phyloP scores from a whole-genome alignment of 2,329 filamentous ascomycete species.

The Orbilia brochopaga region DNA sequence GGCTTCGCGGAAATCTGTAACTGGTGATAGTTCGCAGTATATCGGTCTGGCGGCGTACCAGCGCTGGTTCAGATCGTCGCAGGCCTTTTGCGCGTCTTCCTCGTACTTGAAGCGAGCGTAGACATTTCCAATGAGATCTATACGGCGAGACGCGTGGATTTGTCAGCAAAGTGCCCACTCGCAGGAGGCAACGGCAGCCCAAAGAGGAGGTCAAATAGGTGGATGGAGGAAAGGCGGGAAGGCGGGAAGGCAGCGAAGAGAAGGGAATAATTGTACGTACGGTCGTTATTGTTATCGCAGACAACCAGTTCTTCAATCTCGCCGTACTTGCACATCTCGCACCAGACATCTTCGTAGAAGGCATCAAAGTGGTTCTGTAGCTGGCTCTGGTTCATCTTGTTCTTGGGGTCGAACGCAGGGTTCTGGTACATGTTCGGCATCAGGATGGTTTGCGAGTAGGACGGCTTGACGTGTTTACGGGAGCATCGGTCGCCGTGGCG shows the following conservation, averaged over 20 bases:
- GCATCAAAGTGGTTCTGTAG: slow-evolving; percentile 99
- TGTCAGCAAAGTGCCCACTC: slow-evolving; percentile 4
- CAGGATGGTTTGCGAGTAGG: slow-evolving; percentile 95
- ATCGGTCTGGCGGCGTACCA: slow-evolving; percentile 98
- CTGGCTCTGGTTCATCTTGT: slow-evolving; percentile 93
- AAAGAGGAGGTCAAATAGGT: too few relatives aligned
- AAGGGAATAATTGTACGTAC: slow-evolving; percentile 66
- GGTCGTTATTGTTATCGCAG: slow-evolving; percentile 99
- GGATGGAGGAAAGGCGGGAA: not conserved
- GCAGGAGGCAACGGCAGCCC: too few relatives aligned
- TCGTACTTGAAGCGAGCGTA: slow-evolving; percentile 99
- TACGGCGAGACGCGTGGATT: not conserved
- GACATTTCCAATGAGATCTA: slow-evolving; percentile 96
- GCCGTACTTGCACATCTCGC: slow-evolving; percentile 98
- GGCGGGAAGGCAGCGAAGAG: slow-evolving; percentile 10
- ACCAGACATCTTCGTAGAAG: slow-evolving; percentile 99
- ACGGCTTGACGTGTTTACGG: slow-evolving; percentile 98
- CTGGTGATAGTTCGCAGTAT: slow-evolving; percentile 95
- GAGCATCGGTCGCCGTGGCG: slow-evolving; percentile 97
- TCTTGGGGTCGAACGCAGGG: slow-evolving; percentile 93
- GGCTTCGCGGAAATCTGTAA: slow-evolving; percentile 97
- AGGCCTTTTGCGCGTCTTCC: slow-evolving; percentile 89
- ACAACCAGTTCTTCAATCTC: slow-evolving; percentile 97
- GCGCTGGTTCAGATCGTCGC: slow-evolving; percentile 88
- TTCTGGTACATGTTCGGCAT: slow-evolving; percentile 99